These are phyloP conservation scores for Gynochthodes officinalis DNA, from an alignment of 257 asterid genomes.

Conservation along the genomic window DNA sequence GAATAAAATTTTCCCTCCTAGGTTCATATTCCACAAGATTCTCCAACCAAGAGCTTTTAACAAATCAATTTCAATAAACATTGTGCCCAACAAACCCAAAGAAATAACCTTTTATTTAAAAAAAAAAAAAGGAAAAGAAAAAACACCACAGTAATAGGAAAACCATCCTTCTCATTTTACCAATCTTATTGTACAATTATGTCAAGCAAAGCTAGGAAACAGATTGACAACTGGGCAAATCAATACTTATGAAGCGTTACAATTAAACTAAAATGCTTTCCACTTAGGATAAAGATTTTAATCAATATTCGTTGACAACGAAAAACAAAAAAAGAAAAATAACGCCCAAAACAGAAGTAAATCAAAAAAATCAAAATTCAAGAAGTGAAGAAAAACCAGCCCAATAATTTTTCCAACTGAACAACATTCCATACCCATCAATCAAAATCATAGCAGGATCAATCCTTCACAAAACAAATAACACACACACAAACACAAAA, in stretches of 20 bases:
- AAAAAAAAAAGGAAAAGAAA: no score
- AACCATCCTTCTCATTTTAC: not conserved
- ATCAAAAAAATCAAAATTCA: no score
- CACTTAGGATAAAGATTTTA: not conserved
- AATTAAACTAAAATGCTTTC: not conserved
- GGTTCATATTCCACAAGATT: not conserved
- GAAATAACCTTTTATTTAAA: no score
- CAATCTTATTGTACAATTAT: not conserved
- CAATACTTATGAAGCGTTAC: not conserved
- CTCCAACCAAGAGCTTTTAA: not conserved
- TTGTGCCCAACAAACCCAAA: not conserved
- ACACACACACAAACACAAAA: not conserved
- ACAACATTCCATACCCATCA: not conserved
- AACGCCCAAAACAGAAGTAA: not conserved
- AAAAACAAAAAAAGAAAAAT: not conserved
- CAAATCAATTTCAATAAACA: not conserved
- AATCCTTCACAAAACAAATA: not conserved
- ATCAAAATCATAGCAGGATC: not conserved
- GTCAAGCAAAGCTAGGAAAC: not conserved
- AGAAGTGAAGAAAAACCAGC: no score
- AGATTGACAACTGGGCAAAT: not conserved
- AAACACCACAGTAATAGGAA: not conserved
- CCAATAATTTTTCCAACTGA: not conserved
- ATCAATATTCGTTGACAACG: not conserved
- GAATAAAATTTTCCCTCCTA: not conserved